Conservation (phyloP, 192 early-diverging fungal genomes). For the Rhizoclosmatium globosum region DNA sequence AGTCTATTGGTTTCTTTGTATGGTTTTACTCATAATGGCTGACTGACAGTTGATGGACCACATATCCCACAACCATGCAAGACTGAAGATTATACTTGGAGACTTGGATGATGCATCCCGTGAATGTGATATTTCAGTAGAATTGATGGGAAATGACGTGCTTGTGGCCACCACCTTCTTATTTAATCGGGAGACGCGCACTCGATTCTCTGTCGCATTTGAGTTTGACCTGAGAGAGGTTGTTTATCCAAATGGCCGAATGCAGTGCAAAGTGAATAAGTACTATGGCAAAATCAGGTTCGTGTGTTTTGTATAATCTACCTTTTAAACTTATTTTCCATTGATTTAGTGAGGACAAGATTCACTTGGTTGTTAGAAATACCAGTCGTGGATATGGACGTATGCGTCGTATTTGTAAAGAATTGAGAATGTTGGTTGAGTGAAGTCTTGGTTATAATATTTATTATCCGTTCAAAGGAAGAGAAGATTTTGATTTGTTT, state of each 20-base stretch:
- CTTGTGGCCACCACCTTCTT: conserved; percentile 2
- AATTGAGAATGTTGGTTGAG: not conserved
- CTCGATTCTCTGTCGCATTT: conserved; percentile 24
- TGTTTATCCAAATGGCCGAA: conserved; percentile 9
- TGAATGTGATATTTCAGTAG: conserved; percentile 16
- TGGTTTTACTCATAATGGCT: too few relatives aligned
- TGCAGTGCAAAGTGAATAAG: not conserved
- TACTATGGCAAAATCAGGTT: conserved; percentile 14
- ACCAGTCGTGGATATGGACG: conserved; percentile 32
- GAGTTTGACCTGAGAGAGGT: conserved; percentile 8
- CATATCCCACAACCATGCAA: conserved; percentile 1
- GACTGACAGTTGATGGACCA: conserved; percentile 1
- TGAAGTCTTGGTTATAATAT: not conserved
- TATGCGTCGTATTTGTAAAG: conserved; percentile 1
- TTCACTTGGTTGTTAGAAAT: not conserved
- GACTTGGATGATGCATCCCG: conserved; percentile 20
- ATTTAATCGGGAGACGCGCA: not conserved
- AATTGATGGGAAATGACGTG: not conserved
- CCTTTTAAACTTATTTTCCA: not conserved
- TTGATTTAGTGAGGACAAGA: conserved; percentile 11
- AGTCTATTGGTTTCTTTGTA: not conserved
- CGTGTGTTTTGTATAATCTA: not conserved
- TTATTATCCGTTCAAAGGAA: not conserved
- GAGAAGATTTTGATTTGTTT: not conserved
- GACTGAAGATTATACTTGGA: conserved; percentile 15